Base-by-base conservation (phyloP, 345 rosid genomes). In the Arabidopsis suecica region DNA sequence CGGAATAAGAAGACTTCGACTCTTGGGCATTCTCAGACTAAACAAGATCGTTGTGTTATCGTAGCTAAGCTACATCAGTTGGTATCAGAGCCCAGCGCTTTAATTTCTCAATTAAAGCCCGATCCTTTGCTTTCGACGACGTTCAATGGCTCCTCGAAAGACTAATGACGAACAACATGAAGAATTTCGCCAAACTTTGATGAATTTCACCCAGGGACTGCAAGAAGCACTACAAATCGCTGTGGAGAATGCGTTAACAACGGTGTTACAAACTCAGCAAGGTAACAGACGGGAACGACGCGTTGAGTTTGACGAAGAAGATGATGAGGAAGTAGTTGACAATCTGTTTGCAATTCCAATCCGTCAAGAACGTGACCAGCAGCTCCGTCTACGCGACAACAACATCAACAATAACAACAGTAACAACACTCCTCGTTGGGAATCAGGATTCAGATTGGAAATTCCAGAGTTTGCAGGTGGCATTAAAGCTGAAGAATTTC, bases 61-160 rank as follows among this genome's bases (percentile, higher is more conserved):
- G 2, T 41, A 38, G 42, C 42, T 38, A 38, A 2, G 40, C 54
- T 51, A 51, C 56, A 51, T 5, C 32, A 51, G 34, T 53, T 53
- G 57, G 57, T 53, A 53, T 53, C 16, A 53, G 33, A 53, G 0
- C 9, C 33, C 57, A 51, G 14, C 0, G 57, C 33, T 51, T 51
- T 51, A 23, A 51, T 51, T 51, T 23, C 33, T 53, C 58, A 53
- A 28, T 54, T 28, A 54, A 54, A 54, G 37, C 10, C 13, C 9
- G 36, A 13, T 54, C 9, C 9, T 0, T 54, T 0, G 2, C 9
- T 23, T 0, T 5, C 0, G 1, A 8, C 4, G 0, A 11, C 12
- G 23, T 22, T 28, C 9, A 0, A 28, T 54, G 37, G 36, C 59
- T 6, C 59, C 59, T 0, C 2, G 59, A 0, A 54, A 2, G 8